Percentiles rank a stretch among this genome's conserved stretches.
Evolutionary conservation across 495 filamentous ascomycete species (phyloP).

Genomic region (Cercophora samala): DNA sequence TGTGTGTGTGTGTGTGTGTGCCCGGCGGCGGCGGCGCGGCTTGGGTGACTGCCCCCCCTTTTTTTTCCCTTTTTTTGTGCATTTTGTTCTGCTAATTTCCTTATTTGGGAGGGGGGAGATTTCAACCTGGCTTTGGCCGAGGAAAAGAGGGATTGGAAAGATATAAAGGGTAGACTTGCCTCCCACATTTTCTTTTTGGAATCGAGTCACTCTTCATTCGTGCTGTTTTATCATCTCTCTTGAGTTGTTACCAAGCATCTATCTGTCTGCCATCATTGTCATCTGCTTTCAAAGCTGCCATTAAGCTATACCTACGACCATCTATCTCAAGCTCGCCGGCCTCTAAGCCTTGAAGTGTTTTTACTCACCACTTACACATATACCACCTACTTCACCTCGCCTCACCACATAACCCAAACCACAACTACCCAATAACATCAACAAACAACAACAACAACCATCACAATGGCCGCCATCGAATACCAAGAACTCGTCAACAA

Average conservation of each 20-base stretch:
- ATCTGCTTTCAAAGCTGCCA: not conserved
- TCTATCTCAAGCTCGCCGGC: not conserved
- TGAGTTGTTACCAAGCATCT: not conserved
- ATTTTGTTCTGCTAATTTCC: not conserved
- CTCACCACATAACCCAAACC: not conserved
- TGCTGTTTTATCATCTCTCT: not conserved
- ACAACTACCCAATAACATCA: too few relatives aligned
- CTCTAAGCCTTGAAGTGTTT: not conserved
- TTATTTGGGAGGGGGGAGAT: not conserved
- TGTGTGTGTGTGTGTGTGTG: not conserved
- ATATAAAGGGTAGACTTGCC: not conserved
- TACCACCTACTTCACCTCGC: not conserved
- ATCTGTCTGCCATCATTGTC: not conserved
- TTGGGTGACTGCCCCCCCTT: not conserved
- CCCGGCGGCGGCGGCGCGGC: too few relatives aligned
- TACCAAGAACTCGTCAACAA: constrained; percentile 46
- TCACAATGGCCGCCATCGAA: constrained; percentile 47
- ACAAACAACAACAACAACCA: constrained; percentile 8
- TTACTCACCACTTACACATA: not conserved
- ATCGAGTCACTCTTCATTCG: too few relatives aligned
- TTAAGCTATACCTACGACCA: constrained; percentile 7
- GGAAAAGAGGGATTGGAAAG: not conserved
- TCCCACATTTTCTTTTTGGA: not conserved
- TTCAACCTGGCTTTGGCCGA: not conserved
- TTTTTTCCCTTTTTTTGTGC: not conserved